Evolutionary conservation across 352 stramenopile species (phyloP).

Genomic region (Globisporangium okanoganense): DNA sequence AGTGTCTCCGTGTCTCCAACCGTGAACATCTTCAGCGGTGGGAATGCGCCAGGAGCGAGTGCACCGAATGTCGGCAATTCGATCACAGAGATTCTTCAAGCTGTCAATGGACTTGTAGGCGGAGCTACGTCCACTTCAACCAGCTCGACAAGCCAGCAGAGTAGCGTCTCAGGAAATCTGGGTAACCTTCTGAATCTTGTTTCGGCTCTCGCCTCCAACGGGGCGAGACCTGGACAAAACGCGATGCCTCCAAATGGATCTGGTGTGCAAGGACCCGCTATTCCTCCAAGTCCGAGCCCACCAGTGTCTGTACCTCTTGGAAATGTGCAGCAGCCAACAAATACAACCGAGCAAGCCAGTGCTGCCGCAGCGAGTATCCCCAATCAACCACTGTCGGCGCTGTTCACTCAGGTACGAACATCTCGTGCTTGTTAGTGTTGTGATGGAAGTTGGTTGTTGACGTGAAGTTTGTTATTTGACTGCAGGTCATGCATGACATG

Average conservation of each 20-base stretch:
- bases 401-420: slow-evolving; percentile 11
- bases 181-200: slow-evolving; percentile 12
- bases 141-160: background rate
- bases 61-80: slow-evolving; percentile 10
- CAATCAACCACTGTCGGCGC: slow-evolving; percentile 2
- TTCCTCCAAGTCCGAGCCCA: background rate
- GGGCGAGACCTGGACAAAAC: background rate
- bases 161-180: background rate
- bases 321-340: background rate
- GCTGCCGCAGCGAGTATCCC: background rate
- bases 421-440: background rate
- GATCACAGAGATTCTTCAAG: slow-evolving; percentile 13
- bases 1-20: slow-evolving; percentile 9
- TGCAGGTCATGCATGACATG: slow-evolving; percentile 19
- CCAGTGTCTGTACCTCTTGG: background rate
- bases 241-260: background rate
- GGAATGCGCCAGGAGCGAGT: background rate
- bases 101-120: background rate
- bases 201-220: slow-evolving; percentile 3
- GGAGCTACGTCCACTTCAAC: background rate
- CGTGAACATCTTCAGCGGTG: slow-evolving; percentile 13
- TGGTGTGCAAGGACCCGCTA: background rate
- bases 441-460: background rate
- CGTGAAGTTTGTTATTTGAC: background rate
- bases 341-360: background rate